Conservation (phyloP, 495 filamentous ascomycete species). For the Bathelium albidoporum region DNA sequence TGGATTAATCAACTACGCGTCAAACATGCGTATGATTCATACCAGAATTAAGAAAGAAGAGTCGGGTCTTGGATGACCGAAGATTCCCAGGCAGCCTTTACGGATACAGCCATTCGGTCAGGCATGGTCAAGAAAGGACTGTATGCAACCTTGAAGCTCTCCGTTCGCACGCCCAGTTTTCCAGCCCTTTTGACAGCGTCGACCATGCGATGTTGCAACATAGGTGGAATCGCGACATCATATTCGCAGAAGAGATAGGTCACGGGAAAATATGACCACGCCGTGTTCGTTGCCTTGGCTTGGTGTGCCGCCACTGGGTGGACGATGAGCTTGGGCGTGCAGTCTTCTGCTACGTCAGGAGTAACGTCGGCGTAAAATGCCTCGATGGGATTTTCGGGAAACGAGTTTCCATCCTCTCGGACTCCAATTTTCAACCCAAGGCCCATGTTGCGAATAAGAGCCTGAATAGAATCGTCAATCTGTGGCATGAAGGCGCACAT, state of each 20-base stretch:
- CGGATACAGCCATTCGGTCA: background rate
- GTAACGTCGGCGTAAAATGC: background rate
- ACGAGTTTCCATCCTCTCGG: background rate
- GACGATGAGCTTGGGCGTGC: background rate
- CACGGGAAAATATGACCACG: conserved; percentile 37
- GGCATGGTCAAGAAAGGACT: conserved; percentile 15
- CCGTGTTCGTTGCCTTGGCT: conserved; percentile 5
- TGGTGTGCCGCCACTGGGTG: background rate
- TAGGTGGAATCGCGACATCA: conserved; percentile 31
- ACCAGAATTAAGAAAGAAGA: background rate
- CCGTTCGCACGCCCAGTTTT: background rate
- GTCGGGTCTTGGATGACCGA: background rate
- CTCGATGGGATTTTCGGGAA: background rate
- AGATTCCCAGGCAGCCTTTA: background rate
- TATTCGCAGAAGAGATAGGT: conserved; percentile 41
- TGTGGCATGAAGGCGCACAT: conserved; percentile 2
- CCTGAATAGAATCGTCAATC: background rate
- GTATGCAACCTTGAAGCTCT: conserved; percentile 10
- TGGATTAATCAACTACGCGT: too few relatives aligned
- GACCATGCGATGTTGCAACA: conserved; percentile 32
- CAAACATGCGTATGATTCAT: background rate
- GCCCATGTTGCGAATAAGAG: background rate
- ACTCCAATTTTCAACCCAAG: background rate
- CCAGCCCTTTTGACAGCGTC: background rate
- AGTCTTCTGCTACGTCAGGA: background rate